Evolutionary conservation across 2,329 filamentous ascomycete genomes (phyloP).

Genomic region (Coleophoma cylindrospora): DNA sequence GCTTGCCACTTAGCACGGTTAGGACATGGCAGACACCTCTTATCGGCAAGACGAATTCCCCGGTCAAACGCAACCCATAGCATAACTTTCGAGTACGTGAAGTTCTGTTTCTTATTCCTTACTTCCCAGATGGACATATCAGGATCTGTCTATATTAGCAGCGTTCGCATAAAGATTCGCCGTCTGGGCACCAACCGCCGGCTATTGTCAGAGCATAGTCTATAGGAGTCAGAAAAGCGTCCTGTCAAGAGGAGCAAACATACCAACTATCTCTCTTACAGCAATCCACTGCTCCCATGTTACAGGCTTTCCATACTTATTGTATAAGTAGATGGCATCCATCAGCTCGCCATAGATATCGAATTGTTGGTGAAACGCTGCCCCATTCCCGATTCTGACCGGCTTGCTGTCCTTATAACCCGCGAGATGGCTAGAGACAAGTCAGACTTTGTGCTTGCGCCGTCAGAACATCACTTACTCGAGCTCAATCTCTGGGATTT

Average conservation of each 20-base stretch:
- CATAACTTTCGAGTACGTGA: constrained; percentile 79
- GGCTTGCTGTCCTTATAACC: constrained; percentile 68
- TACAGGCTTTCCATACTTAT: constrained; percentile 73
- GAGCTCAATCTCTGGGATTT: constrained; percentile 67
- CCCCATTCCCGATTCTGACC: constrained; percentile 73
- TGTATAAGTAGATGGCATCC: constrained; percentile 73
- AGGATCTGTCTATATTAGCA: constrained; percentile 37
- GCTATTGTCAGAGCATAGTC: constrained; percentile 65
- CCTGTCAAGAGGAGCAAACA: constrained; percentile 5
- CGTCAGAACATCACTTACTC: constrained; percentile 19
- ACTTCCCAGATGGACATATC: constrained; percentile 87
- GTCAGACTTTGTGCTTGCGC: constrained; percentile 1
- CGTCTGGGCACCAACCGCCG: not conserved
- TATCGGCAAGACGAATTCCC: constrained; percentile 67
- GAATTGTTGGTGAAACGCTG: constrained; percentile 70
- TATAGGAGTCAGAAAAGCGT: constrained; percentile 18
- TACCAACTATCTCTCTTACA: constrained; percentile 60
- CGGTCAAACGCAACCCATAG: constrained; percentile 79
- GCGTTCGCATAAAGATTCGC: too few species aligned
- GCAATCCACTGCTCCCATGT: constrained; percentile 73
- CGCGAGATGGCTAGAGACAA: constrained; percentile 49
- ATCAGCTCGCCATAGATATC: constrained; percentile 78
- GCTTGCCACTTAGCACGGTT: constrained; percentile 62
- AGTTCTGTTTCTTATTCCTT: constrained; percentile 69
- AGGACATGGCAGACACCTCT: constrained; percentile 70